Conservation (phyloP, 768 basidiomycete species). For the Clathrus columnatus region DNA sequence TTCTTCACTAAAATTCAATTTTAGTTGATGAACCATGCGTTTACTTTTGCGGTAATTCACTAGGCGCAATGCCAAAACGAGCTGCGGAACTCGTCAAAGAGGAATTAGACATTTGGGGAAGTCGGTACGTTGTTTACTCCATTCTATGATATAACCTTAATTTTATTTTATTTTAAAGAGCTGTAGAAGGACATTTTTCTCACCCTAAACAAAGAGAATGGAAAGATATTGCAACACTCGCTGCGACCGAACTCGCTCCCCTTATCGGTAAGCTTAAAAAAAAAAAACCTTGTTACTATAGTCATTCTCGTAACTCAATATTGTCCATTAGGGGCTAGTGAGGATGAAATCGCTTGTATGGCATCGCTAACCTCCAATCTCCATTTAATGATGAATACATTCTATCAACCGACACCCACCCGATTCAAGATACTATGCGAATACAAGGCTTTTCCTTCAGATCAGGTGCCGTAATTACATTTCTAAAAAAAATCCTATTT, state of each 20-base stretch:
- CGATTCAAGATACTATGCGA: conserved; percentile 95
- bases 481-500: conserved; percentile 1
- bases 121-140: conserved; percentile 28
- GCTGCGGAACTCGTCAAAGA: conserved; percentile 67
- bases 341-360: conserved; percentile 92
- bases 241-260: conserved; percentile 67
- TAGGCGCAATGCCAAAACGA: conserved; percentile 72
- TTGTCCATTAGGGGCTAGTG: conserved; percentile 58
- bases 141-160: neutral
- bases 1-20: neutral
- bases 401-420: conserved; percentile 80
- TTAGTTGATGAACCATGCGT: conserved; percentile 47
- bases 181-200: conserved; percentile 79
- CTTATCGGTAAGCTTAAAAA: conserved; percentile 56
- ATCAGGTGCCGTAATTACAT: conserved; percentile 55
- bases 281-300: neutral
- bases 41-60: conserved; percentile 94
- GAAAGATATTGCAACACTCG: conserved; percentile 65
- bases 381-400: conserved; percentile 89
- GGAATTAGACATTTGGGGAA: conserved; percentile 80
- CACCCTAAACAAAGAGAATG: conserved; percentile 83
- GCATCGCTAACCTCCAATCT: conserved; percentile 91
- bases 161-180: conserved; percentile 35
- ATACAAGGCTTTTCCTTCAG: conserved; percentile 89
- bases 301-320: conserved; percentile 9